These are phyloP conservation scores for Neurospora discreta DNA, from an alignment of 495 filamentous ascomycete species.

Conservation along the genomic window DNA sequence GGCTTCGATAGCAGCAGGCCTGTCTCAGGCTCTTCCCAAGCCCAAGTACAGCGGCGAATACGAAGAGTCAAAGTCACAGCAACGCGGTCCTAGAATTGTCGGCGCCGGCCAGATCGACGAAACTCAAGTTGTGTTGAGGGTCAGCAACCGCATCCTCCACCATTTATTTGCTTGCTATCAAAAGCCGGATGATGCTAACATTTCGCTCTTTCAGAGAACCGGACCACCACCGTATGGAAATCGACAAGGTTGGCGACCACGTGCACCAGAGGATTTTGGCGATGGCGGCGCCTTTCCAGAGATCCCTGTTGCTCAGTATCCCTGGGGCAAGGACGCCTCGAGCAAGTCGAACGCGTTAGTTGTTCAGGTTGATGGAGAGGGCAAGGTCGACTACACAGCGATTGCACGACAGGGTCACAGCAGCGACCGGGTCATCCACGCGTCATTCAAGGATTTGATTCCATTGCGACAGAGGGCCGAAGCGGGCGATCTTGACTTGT, in stretches of 20 bases:
- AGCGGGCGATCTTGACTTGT: constrained; percentile 84
- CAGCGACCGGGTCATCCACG: constrained; percentile 76
- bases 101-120: constrained; percentile 68
- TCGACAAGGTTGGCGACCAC: constrained; percentile 77
- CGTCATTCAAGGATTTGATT: constrained; percentile 94
- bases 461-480: constrained; percentile 88
- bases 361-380: constrained; percentile 79
- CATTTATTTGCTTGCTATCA: neutral
- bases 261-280: constrained; percentile 79
- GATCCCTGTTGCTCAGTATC: constrained; percentile 88
- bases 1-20: constrained; percentile 61
- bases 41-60: constrained; percentile 81
- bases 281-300: constrained; percentile 97
- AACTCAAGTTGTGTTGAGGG: constrained; percentile 77
- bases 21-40: constrained; percentile 75
- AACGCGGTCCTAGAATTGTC: constrained; percentile 68
- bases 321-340: constrained; percentile 64
- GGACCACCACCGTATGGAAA: constrained; percentile 84
- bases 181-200: constrained; percentile 7
- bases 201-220: constrained; percentile 41
- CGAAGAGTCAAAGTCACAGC: constrained; percentile 67
- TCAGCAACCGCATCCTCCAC: constrained; percentile 21
- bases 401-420: constrained; percentile 86
- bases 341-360: constrained; percentile 77
- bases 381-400: constrained; percentile 92